Percentiles rank a stretch among this genome's conserved stretches.
Conservation (phyloP, 108 stramenopile species). For the Poteriospumella lacustris region DNA sequence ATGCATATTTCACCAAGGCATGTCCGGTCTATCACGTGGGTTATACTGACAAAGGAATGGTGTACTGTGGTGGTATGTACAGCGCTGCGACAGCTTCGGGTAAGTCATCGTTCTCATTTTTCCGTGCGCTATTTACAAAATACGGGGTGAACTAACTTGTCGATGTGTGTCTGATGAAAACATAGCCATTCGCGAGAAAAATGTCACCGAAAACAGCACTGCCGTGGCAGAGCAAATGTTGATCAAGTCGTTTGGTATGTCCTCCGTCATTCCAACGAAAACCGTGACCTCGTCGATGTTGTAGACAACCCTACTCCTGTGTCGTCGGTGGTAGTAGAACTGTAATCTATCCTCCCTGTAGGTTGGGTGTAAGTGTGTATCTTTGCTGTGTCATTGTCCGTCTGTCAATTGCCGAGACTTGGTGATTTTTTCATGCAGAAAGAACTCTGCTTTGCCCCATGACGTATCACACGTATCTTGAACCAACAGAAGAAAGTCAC, state of each 20-base stretch:
- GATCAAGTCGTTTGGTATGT: too few species aligned
- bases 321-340: too few species aligned
- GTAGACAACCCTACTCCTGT: too few species aligned
- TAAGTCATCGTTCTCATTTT: neutral
- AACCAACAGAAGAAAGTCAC: neutral
- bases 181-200: too few species aligned
- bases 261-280: too few species aligned
- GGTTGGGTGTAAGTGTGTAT: too few species aligned
- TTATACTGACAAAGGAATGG: neutral
- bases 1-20: neutral
- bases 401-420: too few species aligned
- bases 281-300: too few species aligned
- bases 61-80: neutral
- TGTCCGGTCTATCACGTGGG: neutral
- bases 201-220: too few species aligned
- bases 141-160: neutral
- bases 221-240: too few species aligned
- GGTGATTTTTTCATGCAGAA: neutral
- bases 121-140: neutral
- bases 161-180: neutral
- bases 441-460: neutral
- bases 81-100: neutral
- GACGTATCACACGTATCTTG: constrained; percentile 10
- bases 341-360: too few species aligned
- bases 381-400: too few species aligned